Base-by-base conservation (phyloP, 805 yeast species). In the Saturnispora kantuleensis region DNA sequence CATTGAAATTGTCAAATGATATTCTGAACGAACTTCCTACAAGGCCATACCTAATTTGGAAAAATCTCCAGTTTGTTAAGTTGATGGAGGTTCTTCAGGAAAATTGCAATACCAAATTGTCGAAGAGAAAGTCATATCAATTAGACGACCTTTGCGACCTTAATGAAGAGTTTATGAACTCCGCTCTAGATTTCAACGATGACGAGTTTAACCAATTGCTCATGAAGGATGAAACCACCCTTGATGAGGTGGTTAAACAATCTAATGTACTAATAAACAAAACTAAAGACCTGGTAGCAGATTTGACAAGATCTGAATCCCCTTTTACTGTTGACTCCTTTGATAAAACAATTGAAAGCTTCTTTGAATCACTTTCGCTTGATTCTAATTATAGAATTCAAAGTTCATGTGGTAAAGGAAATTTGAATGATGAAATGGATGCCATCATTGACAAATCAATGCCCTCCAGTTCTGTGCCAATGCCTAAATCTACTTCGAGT, bases 41-140 rank as follows among this genome's bases (percentile, higher is more conserved):
- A 0, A 78, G 76, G 37, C 88, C 88, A 0, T 81, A 69, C 53
- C 64, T 81, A 38, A 79, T 81, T 47, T 89, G 83, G 53, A 81
- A 77, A 53, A 76, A 74, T 56, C 60, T 78, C 42, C 65, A 83
- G 47, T 67, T 80, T 44, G 76, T 79, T 3, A 79, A 81, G 57
- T 67, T 82, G 39, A 68, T 44, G 18, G 40, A 49, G 42, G 57
- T 79, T 32, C 54, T 81, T 10, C 60, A 63, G n/a, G 28, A 38
- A 37, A 37, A 28, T 31, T 39, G n/a, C n/a, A 45, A 52, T 29
- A 52, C 47, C 1, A 53, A 16, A 31, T 52, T 6, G 45, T 46
- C 5, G 5, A 7, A 9, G 26, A 18, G 30, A 10, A 13, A 21
- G 17, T 39, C 42, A 10, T 44, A 49, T 44, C 49, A 68, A 44